Conservation (phyloP, 2,329 filamentous ascomycete species). For the Exserohilum turcica region DNA sequence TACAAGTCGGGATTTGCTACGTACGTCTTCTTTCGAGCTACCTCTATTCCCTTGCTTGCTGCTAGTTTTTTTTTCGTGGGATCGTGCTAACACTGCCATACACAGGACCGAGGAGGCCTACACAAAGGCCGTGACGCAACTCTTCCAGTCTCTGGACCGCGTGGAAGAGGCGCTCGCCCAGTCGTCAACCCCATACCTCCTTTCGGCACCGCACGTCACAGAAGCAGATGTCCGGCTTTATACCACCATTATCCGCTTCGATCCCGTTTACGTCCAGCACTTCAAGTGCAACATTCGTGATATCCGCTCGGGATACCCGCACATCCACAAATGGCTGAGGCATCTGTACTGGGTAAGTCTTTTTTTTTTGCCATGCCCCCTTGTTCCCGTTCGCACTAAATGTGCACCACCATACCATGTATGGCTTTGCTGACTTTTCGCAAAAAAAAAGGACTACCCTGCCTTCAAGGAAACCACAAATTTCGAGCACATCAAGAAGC, state of each 20-base stretch:
- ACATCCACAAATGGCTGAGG: constrained; percentile 79
- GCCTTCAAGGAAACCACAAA: constrained; percentile 84
- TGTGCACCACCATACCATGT: too few relatives aligned
- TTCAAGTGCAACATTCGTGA: constrained; percentile 84
- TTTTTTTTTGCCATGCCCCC: neutral
- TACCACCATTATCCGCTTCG: constrained; percentile 67
- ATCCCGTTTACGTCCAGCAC: constrained; percentile 61
- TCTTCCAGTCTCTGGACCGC: constrained; percentile 57
- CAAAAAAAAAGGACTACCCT: constrained; percentile 58
- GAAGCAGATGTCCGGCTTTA: constrained; percentile 59
- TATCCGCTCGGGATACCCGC: constrained; percentile 82
- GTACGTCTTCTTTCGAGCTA: constrained; percentile 29
- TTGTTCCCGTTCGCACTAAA: too few relatives aligned
- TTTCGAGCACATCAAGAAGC: constrained; percentile 92
- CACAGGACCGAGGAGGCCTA: constrained; percentile 57
- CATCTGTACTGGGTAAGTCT: constrained; percentile 73
- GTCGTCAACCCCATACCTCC: constrained; percentile 54
- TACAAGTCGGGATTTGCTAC: constrained; percentile 61
- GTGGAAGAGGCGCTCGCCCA: constrained; percentile 51
- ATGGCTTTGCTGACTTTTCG: neutral
- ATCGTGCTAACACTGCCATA: neutral
- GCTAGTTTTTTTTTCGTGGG: neutral
- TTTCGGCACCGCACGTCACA: constrained; percentile 51
- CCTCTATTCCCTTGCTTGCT: neutral
- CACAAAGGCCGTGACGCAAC: constrained; percentile 51